Base-by-base conservation (phyloP, 805 yeast genomes). In the Metschnikowia colocasiae region DNA sequence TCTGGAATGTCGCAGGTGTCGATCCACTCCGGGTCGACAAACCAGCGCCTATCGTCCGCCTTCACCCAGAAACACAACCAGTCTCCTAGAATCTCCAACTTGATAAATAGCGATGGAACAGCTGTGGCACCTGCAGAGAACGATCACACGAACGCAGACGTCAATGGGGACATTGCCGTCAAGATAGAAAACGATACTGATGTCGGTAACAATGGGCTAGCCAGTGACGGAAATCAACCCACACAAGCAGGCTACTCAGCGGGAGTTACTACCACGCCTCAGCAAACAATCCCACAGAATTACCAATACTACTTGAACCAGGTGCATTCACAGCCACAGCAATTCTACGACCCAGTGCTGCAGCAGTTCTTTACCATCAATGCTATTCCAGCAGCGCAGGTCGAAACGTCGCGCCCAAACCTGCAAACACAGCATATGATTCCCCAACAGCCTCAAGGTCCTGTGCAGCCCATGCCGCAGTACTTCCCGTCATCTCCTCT, bases 91-190 rank as follows among this genome's bases (percentile, higher is more conserved):
- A 56, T 70, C 32, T 56, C 69, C 37, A 71, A 70, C 52, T 64
- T 71, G 66, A 71, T 71, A 40, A 72, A 72, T 48, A 70, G 76
- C 53, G 77, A 71, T 47, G 76, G 76, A 2, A 72, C 77, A 3
- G 66, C 69, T 9, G 68, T 71, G 22, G 67, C 76, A 1, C 74
- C 75, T 0, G 62, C 69, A 13, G 75, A 67, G 3, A 49, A 48
- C 25, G 48, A 42, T 8, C 56, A 69, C 3, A 43, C 48, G 12
- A 35, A 49, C 7, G 51, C 46, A 5, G 54, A 52, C 31, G 43
- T 39, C 20, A 47, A 45, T 20, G 57, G 54, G 5, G 50, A 52
- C 39, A 34, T 43, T 18, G 43, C 50, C 4, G 31, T 50, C 19
- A 40, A 33, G 45, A 3, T 25, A 16, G 45, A 33, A 7, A 12